Evolutionary conservation across 257 asterid genomes (phyloP).

Genomic region (Avicennia marina): DNA sequence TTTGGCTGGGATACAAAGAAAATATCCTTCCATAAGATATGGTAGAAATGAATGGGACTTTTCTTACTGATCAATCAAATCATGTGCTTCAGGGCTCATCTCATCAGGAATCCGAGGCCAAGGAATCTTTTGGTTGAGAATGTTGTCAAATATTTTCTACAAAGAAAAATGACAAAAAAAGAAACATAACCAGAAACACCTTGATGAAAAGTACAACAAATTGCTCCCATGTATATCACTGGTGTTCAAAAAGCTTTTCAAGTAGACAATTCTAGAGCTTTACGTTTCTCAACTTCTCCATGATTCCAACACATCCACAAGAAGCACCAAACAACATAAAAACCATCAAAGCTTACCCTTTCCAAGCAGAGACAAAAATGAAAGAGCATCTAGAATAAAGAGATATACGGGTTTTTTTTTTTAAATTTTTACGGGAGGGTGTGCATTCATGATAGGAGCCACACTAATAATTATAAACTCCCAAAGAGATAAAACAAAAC

Average conservation of each 20-base stretch:
- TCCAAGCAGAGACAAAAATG: neutral
- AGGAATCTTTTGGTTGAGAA: constrained; percentile 92
- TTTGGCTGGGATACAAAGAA: too few species aligned
- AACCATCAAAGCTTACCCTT: too few species aligned
- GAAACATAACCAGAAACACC: neutral
- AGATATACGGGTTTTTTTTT: neutral
- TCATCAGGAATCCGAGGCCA: constrained; percentile 93
- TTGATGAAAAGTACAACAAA: neutral
- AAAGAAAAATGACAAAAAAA: constrained; percentile 13
- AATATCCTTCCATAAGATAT: too few species aligned
- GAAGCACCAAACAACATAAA: too few species aligned
- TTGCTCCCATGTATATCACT: too few species aligned
- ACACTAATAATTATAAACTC: constrained; percentile 10
- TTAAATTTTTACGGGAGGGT: neutral
- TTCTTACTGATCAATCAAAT: constrained; percentile 86
- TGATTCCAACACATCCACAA: too few species aligned
- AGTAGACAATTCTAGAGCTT: too few species aligned
- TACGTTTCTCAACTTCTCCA: too few species aligned
- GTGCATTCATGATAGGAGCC: constrained; percentile 1
- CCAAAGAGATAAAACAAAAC: constrained; percentile 1
- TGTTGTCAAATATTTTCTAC: constrained; percentile 89
- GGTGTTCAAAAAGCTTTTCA: too few species aligned
- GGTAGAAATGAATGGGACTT: constrained; percentile 3
- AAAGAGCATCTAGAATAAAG: neutral
- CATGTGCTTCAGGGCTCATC: constrained; percentile 82